Base-by-base conservation (phyloP, 2,329 filamentous ascomycete genomes). In the Claviceps fusiformis region DNA sequence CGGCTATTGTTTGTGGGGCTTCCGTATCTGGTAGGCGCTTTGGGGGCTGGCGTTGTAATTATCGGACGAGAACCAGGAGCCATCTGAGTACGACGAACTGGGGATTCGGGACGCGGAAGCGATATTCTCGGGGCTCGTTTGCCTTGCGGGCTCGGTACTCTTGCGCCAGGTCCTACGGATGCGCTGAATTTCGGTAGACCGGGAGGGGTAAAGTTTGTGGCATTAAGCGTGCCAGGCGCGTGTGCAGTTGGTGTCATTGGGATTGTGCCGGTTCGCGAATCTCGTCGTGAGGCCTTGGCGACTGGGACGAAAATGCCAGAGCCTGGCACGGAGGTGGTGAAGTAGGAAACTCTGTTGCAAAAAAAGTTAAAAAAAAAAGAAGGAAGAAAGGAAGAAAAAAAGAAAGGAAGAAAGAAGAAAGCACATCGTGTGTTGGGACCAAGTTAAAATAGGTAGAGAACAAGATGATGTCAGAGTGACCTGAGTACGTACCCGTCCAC, bases 291-390 rank as follows among this genome's bases (percentile, higher is more conserved):
- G 39, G 88, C 88, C 68, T 95, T 93, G 67, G 85, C 82, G 17
- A 93, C 74, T 3, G 93, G 93, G 15, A 98, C 78, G 67, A 98
- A 98, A 64, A 98, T 97, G 58, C 93, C 93, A 2, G 93, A 83
- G 58, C 89, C 89, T 0, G 88, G 81, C 27, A 85, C 72, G 3
- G 79, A 78, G 11, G 93, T 95, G 41, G 76, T 78, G 68, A 98
- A 98, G 71, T 98, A 98, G 39, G 75, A 81, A 51, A 84, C 66
- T 55, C 82, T 85, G 43, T 19, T 37, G 41, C 39, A 65, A 43
- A 27, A n/a, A 27, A n/a, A 10, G 33, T 47, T 44, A 39, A 48
- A 49, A 57, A 58, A 58, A 46, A 10, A 37, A 65, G 39, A 37
- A 8, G 8, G 35, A 48, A 45, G 43, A 49, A 58, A 24, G 44